Evolutionary conservation across 2,329 filamentous ascomycete species (phyloP).

Genomic region (Colletotrichum sp.): DNA sequence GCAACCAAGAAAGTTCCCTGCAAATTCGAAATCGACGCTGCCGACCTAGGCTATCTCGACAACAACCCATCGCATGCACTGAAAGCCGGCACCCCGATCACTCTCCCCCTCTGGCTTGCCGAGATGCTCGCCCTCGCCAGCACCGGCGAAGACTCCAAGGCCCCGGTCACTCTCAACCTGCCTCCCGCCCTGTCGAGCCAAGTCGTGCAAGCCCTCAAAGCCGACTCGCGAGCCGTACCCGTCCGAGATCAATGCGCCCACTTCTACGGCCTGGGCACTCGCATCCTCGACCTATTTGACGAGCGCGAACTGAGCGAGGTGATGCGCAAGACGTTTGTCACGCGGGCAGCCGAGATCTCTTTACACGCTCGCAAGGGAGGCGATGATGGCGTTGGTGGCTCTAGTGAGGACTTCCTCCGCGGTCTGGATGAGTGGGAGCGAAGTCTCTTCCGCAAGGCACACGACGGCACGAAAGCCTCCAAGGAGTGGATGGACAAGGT

Average conservation of each 20-base stretch:
- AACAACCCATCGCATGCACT: conserved; percentile 75
- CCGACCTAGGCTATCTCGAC: conserved; percentile 87
- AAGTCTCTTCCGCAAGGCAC: conserved; percentile 73
- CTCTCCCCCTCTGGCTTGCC: conserved; percentile 91
- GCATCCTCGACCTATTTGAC: conserved; percentile 90
- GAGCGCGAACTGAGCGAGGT: conserved; percentile 79
- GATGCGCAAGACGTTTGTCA: conserved; percentile 78
- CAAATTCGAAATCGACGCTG: conserved; percentile 89
- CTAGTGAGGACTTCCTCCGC: conserved; percentile 82
- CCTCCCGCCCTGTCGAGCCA: conserved; percentile 77
- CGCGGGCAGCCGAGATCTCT: conserved; percentile 80
- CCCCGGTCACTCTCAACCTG: conserved; percentile 81
- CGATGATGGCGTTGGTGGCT: conserved; percentile 62
- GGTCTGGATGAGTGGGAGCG: conserved; percentile 92
- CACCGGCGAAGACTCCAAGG: conserved; percentile 46
- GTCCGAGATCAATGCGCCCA: conserved; percentile 82
- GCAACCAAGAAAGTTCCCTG: conserved; percentile 85
- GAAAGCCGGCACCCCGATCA: conserved; percentile 79
- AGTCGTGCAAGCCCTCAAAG: conserved; percentile 88
- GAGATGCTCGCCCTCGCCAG: conserved; percentile 85
- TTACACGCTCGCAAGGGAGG: conserved; percentile 88
- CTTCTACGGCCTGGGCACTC: conserved; percentile 85
- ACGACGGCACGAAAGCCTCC: conserved; percentile 73
- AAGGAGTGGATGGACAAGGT: conserved; percentile 73
- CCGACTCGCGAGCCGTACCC: conserved; percentile 85